A percentile compares a stretch with the other conserved stretches of the same genome.
These are phyloP conservation scores for Choanephora cucurbitarum DNA, from an alignment of 371 early-diverging fungal species.

Conservation along the genomic window DNA sequence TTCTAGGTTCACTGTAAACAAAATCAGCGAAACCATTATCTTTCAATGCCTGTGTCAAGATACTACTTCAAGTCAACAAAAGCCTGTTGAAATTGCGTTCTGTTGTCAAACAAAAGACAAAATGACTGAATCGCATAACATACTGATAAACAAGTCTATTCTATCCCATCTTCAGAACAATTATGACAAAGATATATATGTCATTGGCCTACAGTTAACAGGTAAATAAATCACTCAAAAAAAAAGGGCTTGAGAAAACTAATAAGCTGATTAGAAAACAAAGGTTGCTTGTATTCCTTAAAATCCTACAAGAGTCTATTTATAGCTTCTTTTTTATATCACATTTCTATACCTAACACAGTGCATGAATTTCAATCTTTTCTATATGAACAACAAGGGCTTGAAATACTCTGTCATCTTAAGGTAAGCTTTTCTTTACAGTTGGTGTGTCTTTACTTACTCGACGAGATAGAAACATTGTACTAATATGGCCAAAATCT, in stretches of 20 bases:
- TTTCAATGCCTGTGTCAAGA: constrained; percentile 10
- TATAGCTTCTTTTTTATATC: constrained; percentile 1
- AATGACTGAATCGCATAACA: background rate
- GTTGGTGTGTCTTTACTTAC: background rate
- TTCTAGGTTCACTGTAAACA: background rate
- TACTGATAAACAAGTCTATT: constrained; percentile 7
- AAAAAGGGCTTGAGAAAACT: too few relatives aligned
- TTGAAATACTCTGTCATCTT: constrained; percentile 4
- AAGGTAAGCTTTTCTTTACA: background rate
- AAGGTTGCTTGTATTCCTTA: constrained; percentile 2
- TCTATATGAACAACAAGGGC: background rate
- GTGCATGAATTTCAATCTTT: background rate
- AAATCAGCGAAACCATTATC: constrained; percentile 5
- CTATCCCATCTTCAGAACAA: background rate
- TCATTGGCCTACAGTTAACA: background rate
- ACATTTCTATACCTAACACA: background rate
- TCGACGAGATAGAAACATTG: background rate
- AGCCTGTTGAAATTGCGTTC: background rate
- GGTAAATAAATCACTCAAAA: background rate
- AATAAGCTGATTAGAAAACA: background rate
- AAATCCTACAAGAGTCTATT: background rate
- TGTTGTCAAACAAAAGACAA: background rate
- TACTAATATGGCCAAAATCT: background rate
- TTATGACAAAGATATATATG: background rate
- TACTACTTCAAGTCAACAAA: background rate